Base-by-base conservation (phyloP, 108 stramenopile genomes). In the Phaeodactylum tricornutum region DNA sequence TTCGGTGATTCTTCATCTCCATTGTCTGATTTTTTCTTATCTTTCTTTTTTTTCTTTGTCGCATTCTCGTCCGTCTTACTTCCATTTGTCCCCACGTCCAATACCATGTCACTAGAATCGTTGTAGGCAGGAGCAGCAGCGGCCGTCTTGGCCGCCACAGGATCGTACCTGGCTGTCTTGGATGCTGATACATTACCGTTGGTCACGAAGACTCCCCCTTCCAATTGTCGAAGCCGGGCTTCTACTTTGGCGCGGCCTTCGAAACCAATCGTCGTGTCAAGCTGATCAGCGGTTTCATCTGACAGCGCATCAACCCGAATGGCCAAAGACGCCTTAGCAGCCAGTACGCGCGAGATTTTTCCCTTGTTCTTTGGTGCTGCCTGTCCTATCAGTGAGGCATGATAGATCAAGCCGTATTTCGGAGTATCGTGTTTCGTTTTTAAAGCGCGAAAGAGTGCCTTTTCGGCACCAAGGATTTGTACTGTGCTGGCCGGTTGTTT, bases 341-440 rank as follows among this genome's bases (percentile, higher is more conserved):
- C 97, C 38, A 99, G 81, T 9, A 98, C 97, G 32, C 99, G 91
- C 52, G 86, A 82, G 36, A 99, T 96, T 72, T 98, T 98, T 29
- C 99, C 99, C 75, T 99, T 99, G 75, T 97, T 72, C 83, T 99
- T 99, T 11, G 97, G 96, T 30, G 91, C 76, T 8, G 97, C 91
- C 65, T 98, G 99, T 38, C 99, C 99, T 40, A 99, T 93, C 28
- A 99, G 42, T 25, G 93, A 79, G 3, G 96, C 94, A 61, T 98
- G 97, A 63, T 97, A 99, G 53, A 99, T 98, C 29, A 99, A 74
- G 41, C 98, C 98, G 64, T 99, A 99, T 65, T 99, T 99, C 27
- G 98, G 98, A 34, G 98, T 99, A 66, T 98, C 97, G 35, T 96
- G 95, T 66, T 98, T 98, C 17, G 97, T 99, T 72, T 99, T 99